phyloP scores from a whole-genome alignment of 345 rosid species.

The Hibiscus mutabilis region DNA sequence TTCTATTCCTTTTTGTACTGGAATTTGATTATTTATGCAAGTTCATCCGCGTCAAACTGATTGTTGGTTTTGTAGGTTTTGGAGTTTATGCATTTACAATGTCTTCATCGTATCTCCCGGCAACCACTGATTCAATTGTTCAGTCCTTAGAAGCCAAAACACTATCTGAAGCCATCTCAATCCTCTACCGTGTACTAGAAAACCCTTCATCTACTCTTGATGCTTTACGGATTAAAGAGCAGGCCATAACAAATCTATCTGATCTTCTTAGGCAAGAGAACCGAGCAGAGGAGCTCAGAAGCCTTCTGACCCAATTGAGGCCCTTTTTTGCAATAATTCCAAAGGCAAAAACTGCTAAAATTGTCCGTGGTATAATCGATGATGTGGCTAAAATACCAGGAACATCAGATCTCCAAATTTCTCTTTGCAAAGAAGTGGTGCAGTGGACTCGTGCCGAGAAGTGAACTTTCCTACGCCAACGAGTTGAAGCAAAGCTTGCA shows the following conservation, averaged over 20 bases:
- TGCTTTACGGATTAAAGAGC: no score
- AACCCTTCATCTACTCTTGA: slow-evolving; percentile 82
- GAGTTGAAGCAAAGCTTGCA: no score
- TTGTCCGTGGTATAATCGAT: slow-evolving; percentile 74
- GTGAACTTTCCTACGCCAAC: no score
- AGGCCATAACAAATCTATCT: slow-evolving; percentile 68
- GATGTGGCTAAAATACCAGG: slow-evolving; percentile 88
- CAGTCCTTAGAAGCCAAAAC: slow-evolving; percentile 62
- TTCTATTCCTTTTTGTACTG: not conserved
- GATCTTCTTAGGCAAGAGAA: slow-evolving; percentile 76
- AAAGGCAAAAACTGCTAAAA: slow-evolving; percentile 93
- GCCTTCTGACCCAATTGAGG: slow-evolving; percentile 68
- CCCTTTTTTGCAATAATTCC: slow-evolving; percentile 82
- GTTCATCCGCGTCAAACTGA: not conserved
- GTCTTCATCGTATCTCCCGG: slow-evolving; percentile 38
- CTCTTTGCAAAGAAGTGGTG: slow-evolving; percentile 92
- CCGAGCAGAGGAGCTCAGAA: slow-evolving; percentile 73
- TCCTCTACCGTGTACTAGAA: slow-evolving; percentile 62
- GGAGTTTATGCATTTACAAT: slow-evolving; percentile 8
- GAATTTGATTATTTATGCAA: not conserved
- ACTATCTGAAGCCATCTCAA: slow-evolving; percentile 61
- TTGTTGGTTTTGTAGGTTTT: slow-evolving; percentile 20
- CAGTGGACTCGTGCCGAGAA: no score
- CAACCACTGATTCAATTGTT: slow-evolving; percentile 58
- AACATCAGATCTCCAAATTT: slow-evolving; percentile 77